Percentiles rank a stretch among this genome's conserved stretches.
Conservation (phyloP, 257 asterid species). For the Nicotiana sylvestris region DNA sequence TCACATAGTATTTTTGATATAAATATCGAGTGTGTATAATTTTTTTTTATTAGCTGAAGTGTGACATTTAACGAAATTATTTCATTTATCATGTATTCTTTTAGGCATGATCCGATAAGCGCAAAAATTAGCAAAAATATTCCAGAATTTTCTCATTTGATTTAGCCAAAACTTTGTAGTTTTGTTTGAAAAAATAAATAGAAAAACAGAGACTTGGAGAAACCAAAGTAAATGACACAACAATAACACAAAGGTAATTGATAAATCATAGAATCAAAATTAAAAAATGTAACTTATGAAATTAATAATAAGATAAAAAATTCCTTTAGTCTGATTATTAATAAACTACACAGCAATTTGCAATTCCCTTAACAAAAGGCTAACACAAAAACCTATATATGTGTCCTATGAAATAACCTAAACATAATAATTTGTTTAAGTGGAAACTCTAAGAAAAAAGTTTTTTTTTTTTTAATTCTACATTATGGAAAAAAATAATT, state of each 20-base stretch:
- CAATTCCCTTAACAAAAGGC: not conserved
- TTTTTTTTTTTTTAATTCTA: not conserved
- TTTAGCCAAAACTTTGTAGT: too few relatives aligned
- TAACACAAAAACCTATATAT: not conserved
- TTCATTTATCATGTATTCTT: too few relatives aligned
- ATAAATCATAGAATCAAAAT: not conserved
- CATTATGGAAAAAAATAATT: not conserved
- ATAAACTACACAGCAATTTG: not conserved
- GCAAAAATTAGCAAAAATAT: too few relatives aligned
- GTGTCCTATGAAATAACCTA: not conserved
- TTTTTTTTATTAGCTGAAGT: too few relatives aligned
- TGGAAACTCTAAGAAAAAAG: not conserved
- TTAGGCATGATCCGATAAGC: too few relatives aligned
- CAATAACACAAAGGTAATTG: not conserved
- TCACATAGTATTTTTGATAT: too few relatives aligned
- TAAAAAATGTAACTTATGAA: not conserved
- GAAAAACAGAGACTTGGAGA: not conserved
- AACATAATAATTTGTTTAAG: not conserved
- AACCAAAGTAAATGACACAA: not conserved
- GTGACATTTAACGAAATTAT: too few relatives aligned
- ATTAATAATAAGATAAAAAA: not conserved
- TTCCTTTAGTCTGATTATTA: not conserved
- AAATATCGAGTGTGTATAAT: too few relatives aligned
- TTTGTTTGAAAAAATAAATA: not conserved
- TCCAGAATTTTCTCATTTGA: too few relatives aligned